Percentiles rank a stretch among this genome's conserved stretches.
These are phyloP conservation scores for Rauvolfia tetraphylla DNA, from an alignment of 257 asterid species.

Conservation along the genomic window DNA sequence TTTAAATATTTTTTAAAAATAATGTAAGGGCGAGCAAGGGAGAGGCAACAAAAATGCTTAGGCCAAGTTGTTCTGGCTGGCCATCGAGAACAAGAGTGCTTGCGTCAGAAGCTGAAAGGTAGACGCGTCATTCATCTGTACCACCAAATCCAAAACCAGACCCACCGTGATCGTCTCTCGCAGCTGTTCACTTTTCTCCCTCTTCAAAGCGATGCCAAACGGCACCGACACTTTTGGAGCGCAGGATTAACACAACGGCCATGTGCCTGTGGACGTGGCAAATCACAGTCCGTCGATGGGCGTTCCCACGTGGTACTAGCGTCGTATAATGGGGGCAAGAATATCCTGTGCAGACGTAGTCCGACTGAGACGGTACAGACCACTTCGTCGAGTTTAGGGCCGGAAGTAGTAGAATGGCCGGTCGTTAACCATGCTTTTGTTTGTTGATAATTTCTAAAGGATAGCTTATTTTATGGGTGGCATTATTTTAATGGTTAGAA, in stretches of 20 bases:
- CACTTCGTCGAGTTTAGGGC: constrained; percentile 10
- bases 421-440: background rate
- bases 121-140: constrained; percentile 13
- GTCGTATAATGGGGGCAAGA: background rate
- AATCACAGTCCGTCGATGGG: background rate
- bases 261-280: constrained; percentile 22
- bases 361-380: constrained; percentile 38
- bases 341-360: constrained; percentile 15
- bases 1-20: no score
- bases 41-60: background rate
- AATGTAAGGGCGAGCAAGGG: background rate
- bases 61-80: constrained; percentile 7
- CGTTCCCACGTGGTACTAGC: constrained; percentile 14
- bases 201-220: constrained; percentile 8
- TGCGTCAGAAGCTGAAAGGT: constrained; percentile 6
- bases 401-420: background rate
- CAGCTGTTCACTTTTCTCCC: constrained; percentile 14
- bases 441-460: constrained; percentile 24
- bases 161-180: background rate
- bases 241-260: constrained; percentile 18
- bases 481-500: background rate
- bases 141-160: constrained; percentile 14
- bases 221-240: constrained; percentile 57
- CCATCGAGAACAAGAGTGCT: constrained; percentile 7
- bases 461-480: background rate